Conservation (phyloP, 768 basidiomycete species). For the Tylopilus vinaceipallidus region DNA sequence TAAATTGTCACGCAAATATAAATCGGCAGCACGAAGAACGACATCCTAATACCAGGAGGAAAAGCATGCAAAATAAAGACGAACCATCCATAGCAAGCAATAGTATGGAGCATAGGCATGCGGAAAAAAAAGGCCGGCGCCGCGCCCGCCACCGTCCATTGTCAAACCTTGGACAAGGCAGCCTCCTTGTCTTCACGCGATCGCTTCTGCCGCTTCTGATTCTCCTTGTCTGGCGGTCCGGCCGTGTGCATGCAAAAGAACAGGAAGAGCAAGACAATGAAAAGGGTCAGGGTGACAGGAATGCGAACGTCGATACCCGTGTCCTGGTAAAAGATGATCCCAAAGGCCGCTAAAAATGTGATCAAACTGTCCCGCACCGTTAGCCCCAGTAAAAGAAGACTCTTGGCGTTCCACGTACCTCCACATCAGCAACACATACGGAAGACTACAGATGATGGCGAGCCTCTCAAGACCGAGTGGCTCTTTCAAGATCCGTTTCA, state of each 20-base stretch:
- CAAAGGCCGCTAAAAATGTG: slow-evolving; percentile 34
- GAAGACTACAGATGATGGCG: slow-evolving; percentile 40
- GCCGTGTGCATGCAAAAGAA: slow-evolving; percentile 32
- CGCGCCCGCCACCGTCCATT: no score
- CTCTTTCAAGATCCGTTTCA: slow-evolving; percentile 27
- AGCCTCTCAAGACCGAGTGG: slow-evolving; percentile 35
- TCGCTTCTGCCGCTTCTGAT: neutral
- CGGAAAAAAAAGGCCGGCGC: no score
- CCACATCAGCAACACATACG: slow-evolving; percentile 41
- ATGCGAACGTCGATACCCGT: slow-evolving; percentile 28
- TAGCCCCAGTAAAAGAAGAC: neutral
- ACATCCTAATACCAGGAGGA: no score
- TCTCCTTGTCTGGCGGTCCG: slow-evolving; percentile 18
- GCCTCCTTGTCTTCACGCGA: no score
- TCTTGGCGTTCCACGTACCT: slow-evolving; percentile 23
- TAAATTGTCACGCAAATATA: no score
- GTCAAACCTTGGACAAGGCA: slow-evolving; percentile 9
- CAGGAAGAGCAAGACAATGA: slow-evolving; percentile 22
- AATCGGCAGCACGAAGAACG: no score
- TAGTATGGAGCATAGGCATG: no score
- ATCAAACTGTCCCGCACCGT: slow-evolving; percentile 26
- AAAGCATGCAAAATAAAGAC: no score
- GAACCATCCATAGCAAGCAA: no score
- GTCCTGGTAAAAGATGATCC: slow-evolving; percentile 27
- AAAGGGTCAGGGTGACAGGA: slow-evolving; percentile 25